phyloP scores from a whole-genome alignment of 768 basidiomycete species.

The Dendrothele bispora region DNA sequence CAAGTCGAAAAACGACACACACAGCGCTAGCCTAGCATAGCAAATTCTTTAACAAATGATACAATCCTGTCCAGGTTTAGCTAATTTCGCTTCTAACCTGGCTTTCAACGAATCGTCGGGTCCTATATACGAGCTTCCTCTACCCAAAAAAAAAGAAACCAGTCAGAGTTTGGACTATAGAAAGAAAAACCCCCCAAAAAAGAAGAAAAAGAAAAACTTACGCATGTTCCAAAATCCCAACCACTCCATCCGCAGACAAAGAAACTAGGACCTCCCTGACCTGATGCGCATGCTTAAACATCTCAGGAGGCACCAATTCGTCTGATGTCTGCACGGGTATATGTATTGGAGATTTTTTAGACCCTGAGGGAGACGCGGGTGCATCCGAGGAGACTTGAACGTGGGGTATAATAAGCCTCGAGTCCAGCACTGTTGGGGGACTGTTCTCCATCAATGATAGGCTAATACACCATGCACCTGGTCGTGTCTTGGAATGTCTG shows the following conservation, averaged over 20 bases:
- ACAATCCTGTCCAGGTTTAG: constrained; percentile 40
- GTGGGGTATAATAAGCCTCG: constrained; percentile 45
- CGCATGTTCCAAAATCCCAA: constrained; percentile 51
- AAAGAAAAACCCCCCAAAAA: too few species aligned
- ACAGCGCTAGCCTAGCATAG: too few species aligned
- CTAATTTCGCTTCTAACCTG: constrained; percentile 46
- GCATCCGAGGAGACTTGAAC: neutral
- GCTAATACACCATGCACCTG: constrained; percentile 47
- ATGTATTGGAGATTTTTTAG: constrained; percentile 32
- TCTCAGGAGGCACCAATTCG: constrained; percentile 26
- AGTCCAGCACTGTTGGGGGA: constrained; percentile 58
- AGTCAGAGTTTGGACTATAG: neutral
- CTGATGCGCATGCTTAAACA: neutral
- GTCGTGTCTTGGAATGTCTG: neutral
- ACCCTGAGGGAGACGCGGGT: constrained; percentile 6
- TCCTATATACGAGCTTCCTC: constrained; percentile 47
- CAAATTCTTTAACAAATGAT: constrained; percentile 47
- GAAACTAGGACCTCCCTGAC: constrained; percentile 33
- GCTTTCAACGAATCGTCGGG: constrained; percentile 44
- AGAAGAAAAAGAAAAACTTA: constrained; percentile 29
- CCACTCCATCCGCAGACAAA: constrained; percentile 40
- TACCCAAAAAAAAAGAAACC: constrained; percentile 14
- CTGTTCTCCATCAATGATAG: constrained; percentile 56
- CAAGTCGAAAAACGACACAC: too few species aligned
- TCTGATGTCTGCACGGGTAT: constrained; percentile 36